Percentiles rank a stretch among this genome's conserved stretches.
These are phyloP conservation scores for Sabuloglossum arenarium DNA, from an alignment of 495 filamentous ascomycete species.

Conservation along the genomic window DNA sequence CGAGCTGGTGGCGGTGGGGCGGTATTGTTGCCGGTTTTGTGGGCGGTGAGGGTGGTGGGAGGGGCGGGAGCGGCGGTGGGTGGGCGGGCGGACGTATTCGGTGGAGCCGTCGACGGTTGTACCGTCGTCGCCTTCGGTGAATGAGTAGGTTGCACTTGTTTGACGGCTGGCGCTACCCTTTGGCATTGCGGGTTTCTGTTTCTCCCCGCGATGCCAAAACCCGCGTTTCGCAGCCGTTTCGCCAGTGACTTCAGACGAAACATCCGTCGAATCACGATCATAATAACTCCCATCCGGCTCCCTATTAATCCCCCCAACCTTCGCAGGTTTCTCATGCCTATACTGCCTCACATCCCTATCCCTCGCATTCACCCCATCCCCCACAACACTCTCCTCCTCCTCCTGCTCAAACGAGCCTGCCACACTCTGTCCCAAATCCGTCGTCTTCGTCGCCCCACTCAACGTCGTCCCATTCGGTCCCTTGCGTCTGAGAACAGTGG, in stretches of 20 bases:
- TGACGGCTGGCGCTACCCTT: constrained; percentile 5
- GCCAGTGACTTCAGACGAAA: constrained; percentile 2
- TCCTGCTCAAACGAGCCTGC: constrained; percentile 42
- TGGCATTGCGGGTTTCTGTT: constrained; percentile 8
- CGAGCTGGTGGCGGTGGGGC: constrained; percentile 26
- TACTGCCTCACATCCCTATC: constrained; percentile 64
- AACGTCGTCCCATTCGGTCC: constrained; percentile 72
- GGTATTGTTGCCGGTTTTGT: constrained; percentile 10
- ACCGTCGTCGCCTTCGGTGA: constrained; percentile 15
- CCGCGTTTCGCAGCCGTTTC: neutral
- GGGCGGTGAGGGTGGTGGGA: neutral
- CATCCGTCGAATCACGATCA: constrained; percentile 27
- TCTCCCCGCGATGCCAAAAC: neutral
- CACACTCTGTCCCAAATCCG: constrained; percentile 57
- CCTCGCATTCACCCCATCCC: constrained; percentile 24
- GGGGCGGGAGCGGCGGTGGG: neutral
- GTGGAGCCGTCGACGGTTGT: constrained; percentile 6
- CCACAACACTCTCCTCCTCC: constrained; percentile 32
- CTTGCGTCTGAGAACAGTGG: constrained; percentile 80
- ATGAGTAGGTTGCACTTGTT: constrained; percentile 16
- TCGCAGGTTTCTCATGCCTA: constrained; percentile 61
- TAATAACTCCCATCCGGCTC: constrained; percentile 51
- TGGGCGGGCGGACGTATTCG: neutral
- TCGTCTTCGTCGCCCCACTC: constrained; percentile 59
- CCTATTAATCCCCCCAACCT: constrained; percentile 70